phyloP scores from a whole-genome alignment of 2,329 filamentous ascomycete species.

The Arthroderma uncinatum region DNA sequence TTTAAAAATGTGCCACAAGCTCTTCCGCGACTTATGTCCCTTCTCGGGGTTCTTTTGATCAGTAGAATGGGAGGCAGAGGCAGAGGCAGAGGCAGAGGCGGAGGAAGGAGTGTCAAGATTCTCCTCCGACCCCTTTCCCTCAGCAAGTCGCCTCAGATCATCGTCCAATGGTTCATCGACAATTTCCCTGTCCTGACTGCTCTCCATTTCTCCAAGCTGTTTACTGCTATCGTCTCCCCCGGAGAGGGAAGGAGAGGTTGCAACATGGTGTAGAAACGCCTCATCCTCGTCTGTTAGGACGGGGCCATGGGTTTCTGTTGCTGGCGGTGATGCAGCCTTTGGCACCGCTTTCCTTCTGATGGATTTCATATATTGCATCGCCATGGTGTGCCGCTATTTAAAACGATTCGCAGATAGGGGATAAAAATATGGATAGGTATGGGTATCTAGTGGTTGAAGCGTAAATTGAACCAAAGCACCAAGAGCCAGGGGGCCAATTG shows the following conservation, averaged over 20 bases:
- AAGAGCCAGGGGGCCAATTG: too few relatives aligned
- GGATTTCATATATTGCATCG: constrained; percentile 36
- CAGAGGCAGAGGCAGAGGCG: background rate
- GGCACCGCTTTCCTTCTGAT: constrained; percentile 31
- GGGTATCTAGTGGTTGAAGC: background rate
- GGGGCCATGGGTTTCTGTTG: constrained; percentile 26
- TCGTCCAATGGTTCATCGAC: constrained; percentile 40
- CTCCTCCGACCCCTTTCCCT: constrained; percentile 18
- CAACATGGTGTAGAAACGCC: constrained; percentile 44
- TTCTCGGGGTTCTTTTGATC: constrained; percentile 12
- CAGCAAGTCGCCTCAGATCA: constrained; percentile 10
- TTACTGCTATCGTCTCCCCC: background rate
- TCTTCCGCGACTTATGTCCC: background rate
- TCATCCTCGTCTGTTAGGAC: constrained; percentile 53
- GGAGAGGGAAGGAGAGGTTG: constrained; percentile 5
- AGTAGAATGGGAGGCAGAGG: background rate
- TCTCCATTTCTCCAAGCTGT: constrained; percentile 31
- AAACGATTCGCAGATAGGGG: background rate
- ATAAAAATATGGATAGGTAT: background rate
- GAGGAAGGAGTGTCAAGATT: constrained; percentile 14
- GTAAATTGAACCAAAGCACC: background rate
- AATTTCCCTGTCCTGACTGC: constrained; percentile 40
- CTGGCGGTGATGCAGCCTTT: constrained; percentile 13
- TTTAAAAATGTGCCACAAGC: constrained; percentile 1
- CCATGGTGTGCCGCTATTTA: constrained; percentile 1